Evolutionary conservation across 495 filamentous ascomycete species (phyloP), one percentile per base, ranked within the genome.

Genomic region (Parathielavia appendiculata): DNA sequence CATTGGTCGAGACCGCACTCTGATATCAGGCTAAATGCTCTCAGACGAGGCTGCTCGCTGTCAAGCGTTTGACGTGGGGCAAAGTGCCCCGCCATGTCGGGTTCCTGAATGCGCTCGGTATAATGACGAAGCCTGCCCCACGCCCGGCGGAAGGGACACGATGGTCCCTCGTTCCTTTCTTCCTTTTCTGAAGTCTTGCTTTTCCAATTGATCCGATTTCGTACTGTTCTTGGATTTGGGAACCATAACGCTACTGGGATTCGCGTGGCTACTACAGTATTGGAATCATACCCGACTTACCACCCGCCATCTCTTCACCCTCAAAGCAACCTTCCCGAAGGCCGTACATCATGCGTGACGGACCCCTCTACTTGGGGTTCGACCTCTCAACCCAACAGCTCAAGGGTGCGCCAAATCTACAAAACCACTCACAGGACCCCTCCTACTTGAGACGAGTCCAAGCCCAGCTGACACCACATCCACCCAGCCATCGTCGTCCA

Each of bases 321-420:
- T 13, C n/a, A n/a, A 34, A 32, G 26, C 0, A 19, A 11, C 17
- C 32, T 9, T 11, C 12, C 14, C 11, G 12, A 16, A 48, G 34
- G 16, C 14, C 43, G 5, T 57, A 54, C 26, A 49, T 30, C n/a
- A 59, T 59, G 57, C 62, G 71, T 43, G 59, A 74, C 41, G 76
- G 73, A 17, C 86, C 89, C 14, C 77, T 95, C 55, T 97, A 96
- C 63, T 80, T 97, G 57, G 92, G 92, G 43, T 92, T 97, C 69
- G 92, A 98, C 71, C 87, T 98, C 47, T 96, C 91, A 26, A 97
- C 93, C 56, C 93, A 97, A 73, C 91, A 96, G 69, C 78, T 97
- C 30, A 98, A 98, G 80, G 90, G 88, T 81, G 61, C 57, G 73
- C 70, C 7, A 30, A 30, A 2, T 6, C 19, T 30, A 26, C 40